phyloP scores from a whole-genome alignment of 345 rosid species.

The Moricandia arvensis region DNA sequence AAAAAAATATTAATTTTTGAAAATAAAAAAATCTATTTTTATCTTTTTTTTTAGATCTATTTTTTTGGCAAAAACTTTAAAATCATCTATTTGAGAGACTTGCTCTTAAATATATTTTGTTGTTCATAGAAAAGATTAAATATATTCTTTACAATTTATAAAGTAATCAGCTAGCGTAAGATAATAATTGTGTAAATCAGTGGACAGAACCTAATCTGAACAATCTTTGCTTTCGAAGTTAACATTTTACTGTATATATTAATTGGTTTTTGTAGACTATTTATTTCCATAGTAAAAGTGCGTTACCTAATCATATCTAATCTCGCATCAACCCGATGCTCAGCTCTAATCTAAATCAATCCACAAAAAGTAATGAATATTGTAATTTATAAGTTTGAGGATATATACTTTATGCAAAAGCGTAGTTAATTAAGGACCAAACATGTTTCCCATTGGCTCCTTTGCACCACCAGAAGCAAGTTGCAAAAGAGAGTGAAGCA shows the following conservation, averaged over 20 bases:
- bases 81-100: too few species aligned
- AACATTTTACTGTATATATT: background rate
- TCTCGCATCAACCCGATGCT: background rate
- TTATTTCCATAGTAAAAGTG: slow-evolving; percentile 6
- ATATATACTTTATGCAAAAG: background rate
- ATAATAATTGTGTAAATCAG: background rate
- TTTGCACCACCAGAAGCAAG: slow-evolving; percentile 27
- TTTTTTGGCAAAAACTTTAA: too few species aligned
- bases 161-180: background rate
- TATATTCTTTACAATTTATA: too few species aligned
- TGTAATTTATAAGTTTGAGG: background rate
- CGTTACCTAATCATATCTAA: slow-evolving; percentile 2
- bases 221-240: background rate
- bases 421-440: background rate
- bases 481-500: slow-evolving; percentile 29
- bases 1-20: too few species aligned
- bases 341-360: background rate
- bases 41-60: too few species aligned
- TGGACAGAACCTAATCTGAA: background rate
- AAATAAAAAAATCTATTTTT: too few species aligned
- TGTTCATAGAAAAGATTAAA: too few species aligned
- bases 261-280: background rate
- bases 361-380: slow-evolving; percentile 5
- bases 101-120: too few species aligned
- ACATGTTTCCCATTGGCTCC: slow-evolving; percentile 30